Percentiles rank a stretch among this genome's conserved stretches.
Conservation (phyloP, 306 rosid genomes). For the cucumber (Cucumis sativus) region DNA sequence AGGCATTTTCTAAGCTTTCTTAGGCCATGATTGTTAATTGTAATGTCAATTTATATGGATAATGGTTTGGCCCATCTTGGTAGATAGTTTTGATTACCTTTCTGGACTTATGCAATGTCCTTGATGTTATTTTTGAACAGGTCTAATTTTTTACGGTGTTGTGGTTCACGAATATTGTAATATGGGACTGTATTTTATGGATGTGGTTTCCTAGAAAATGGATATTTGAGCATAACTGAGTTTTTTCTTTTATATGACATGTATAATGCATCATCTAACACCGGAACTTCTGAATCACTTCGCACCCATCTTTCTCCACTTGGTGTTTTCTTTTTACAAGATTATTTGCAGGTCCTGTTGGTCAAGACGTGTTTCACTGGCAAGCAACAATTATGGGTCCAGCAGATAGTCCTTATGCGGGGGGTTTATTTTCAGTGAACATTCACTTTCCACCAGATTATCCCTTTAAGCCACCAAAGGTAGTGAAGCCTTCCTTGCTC, state of each 20-base stretch:
- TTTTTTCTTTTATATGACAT: neutral
- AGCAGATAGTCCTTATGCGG: slow-evolving; percentile 1
- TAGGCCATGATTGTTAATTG: neutral
- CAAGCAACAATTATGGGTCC: neutral
- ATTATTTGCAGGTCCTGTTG: slow-evolving; percentile 1
- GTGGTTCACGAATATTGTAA: neutral
- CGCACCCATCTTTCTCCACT: neutral
- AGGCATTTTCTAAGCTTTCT: neutral
- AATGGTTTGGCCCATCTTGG: neutral
- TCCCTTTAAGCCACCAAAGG: slow-evolving; percentile 8
- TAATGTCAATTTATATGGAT: neutral
- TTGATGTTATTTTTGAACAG: neutral
- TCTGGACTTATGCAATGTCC: neutral
- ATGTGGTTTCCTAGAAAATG: neutral
- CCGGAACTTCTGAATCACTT: neutral
- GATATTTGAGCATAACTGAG: neutral
- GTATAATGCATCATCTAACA: neutral
- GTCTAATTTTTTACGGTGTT: neutral
- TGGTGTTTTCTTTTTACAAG: neutral
- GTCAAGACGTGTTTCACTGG: slow-evolving; percentile 2
- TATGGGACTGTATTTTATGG: neutral
- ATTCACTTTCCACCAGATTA: slow-evolving; percentile 10
- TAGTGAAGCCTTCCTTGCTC: neutral
- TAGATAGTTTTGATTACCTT: neutral
- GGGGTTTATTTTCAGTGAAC: slow-evolving; percentile 7